Base-by-base conservation (phyloP, 441 rosid species). In the Kokia cookei region DNA sequence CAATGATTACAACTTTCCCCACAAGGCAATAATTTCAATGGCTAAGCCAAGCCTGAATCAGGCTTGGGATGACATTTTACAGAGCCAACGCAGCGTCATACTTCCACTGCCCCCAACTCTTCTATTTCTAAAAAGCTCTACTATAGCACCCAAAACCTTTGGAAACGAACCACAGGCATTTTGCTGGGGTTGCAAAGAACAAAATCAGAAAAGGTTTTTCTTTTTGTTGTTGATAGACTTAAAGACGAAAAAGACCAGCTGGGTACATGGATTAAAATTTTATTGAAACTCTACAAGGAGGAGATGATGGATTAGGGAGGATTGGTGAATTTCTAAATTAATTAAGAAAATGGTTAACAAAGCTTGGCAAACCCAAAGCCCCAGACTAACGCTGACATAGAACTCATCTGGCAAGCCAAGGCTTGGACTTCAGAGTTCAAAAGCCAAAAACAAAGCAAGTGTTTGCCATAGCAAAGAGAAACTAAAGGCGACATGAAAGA, bases 351-450 rank as follows among this genome's bases (percentile, higher is more conserved):
- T 14, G 43, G 26, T 14, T 26, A 50, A 15, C 40, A 9, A 2
- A 50, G 72, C 27, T 68, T 29, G 60, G 59, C 24, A 51, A 64
- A 29, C 8, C 54, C 43, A 71, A 71, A 59, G 57, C 43, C 60
- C 74, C 54, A 43, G 17, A 42, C 59, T 42, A 14, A 27, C 43
- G 60, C 43, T 8, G 26, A 43, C 5, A 9, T 43, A 26, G 4
- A 5, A 57, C 42, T 45, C 64, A 51, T 26, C 42, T 15, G 57
- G 47, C 60, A 67, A 7, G 54, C 22, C 17, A 68, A 35, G 27
- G 10, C 60, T 68, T 57, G 63, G 70, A 48, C 22, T 75, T 68
- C 55, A 43, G 70, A 48, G 24, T 68, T 68, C 55, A 43, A 19
- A 57, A 14, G 55, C 40, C 40, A 42, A 14, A 54, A 19, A 63